These are phyloP conservation scores for Panicum miliaceum DNA, from an alignment of 176 grass and related monocot species.

Conservation along the genomic window DNA sequence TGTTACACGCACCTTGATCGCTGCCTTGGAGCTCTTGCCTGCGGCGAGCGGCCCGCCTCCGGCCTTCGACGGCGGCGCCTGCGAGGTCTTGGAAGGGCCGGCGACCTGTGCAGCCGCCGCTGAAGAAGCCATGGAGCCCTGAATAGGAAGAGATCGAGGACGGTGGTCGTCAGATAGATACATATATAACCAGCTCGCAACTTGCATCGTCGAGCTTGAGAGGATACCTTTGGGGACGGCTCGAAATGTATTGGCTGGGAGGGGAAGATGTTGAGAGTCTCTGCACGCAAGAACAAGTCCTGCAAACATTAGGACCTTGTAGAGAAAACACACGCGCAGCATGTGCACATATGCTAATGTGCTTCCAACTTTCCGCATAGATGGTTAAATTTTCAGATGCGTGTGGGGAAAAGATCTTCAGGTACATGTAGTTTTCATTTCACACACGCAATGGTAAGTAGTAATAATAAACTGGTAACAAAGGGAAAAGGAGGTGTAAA, in stretches of 20 bases:
- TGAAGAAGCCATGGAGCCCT: slow-evolving; percentile 32
- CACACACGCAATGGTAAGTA: slow-evolving; percentile 28
- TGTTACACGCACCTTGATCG: slow-evolving; percentile 41
- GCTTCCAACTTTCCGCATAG: background rate
- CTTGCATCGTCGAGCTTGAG: background rate
- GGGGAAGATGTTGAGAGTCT: slow-evolving; percentile 74
- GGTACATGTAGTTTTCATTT: background rate
- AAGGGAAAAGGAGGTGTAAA: background rate
- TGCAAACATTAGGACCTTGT: slow-evolving; percentile 34
- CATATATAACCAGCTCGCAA: no score
- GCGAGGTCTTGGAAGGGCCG: slow-evolving; percentile 35
- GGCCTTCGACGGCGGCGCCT: slow-evolving; percentile 15
- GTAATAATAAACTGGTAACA: background rate
- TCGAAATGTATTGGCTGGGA: slow-evolving; percentile 62
- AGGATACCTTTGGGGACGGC: slow-evolving; percentile 47
- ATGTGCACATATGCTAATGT: background rate
- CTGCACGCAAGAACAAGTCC: slow-evolving; percentile 57
- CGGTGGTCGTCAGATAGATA: background rate
- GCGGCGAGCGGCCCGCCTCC: background rate
- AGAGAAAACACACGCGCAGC: background rate
- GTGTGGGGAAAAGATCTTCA: background rate
- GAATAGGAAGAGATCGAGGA: background rate
- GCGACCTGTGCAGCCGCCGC: background rate
- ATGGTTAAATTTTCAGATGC: slow-evolving; percentile 3
- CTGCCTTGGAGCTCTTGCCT: slow-evolving; percentile 38